Conservation (phyloP, 495 filamentous ascomycete species). For the Penicillium argentinense region DNA sequence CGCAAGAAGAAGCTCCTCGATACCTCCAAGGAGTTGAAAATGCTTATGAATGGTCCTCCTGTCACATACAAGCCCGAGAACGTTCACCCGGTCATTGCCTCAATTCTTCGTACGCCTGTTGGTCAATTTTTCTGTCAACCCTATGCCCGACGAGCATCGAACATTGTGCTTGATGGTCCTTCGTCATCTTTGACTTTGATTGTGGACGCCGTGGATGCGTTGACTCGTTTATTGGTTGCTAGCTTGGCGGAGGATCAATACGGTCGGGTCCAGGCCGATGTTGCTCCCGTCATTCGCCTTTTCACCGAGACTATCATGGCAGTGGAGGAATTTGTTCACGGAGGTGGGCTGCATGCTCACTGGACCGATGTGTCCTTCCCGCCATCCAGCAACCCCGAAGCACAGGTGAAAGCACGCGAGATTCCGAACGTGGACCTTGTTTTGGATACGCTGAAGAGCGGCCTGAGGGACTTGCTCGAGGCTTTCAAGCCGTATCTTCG, state of each 20-base stretch:
- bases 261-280: slow-evolving; percentile 78
- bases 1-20: slow-evolving; percentile 40
- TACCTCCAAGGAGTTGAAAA: slow-evolving; percentile 37
- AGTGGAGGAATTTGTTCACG: slow-evolving; percentile 64
- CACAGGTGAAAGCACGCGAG: slow-evolving; percentile 38
- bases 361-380: slow-evolving; percentile 77
- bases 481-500: slow-evolving; percentile 70
- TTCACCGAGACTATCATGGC: slow-evolving; percentile 65
- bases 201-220: slow-evolving; percentile 66
- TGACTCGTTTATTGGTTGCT: slow-evolving; percentile 66
- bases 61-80: slow-evolving; percentile 36
- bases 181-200: slow-evolving; percentile 63
- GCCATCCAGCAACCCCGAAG: slow-evolving; percentile 40
- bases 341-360: slow-evolving; percentile 57
- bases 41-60: slow-evolving; percentile 35
- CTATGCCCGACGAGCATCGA: slow-evolving; percentile 59
- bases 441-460: slow-evolving; percentile 54
- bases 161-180: slow-evolving; percentile 67
- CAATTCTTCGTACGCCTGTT: slow-evolving; percentile 47
- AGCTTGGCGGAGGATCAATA: slow-evolving; percentile 82
- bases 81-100: slow-evolving; percentile 36
- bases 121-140: slow-evolving; percentile 72
- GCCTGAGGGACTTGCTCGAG: slow-evolving; percentile 59
- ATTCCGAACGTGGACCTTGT: slow-evolving; percentile 64
- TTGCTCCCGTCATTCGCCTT: slow-evolving; percentile 68